phyloP scores from a whole-genome alignment of 352 stramenopile species.

The Elongisporangium undulatum region DNA sequence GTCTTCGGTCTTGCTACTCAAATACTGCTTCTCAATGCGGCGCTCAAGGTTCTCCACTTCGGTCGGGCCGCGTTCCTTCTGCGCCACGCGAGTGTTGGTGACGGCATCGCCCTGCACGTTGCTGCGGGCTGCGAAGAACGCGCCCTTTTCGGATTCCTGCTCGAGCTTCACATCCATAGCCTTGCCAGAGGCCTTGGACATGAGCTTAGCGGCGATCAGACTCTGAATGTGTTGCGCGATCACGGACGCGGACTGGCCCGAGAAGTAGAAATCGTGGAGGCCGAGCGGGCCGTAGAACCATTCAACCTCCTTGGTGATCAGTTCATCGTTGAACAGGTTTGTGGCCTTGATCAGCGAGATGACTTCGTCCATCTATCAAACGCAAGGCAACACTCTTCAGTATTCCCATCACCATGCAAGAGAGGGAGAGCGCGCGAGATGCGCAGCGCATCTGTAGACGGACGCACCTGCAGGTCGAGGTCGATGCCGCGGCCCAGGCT shows the following conservation, averaged over 20 bases:
- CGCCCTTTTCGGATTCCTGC: constrained; percentile 59
- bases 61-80: constrained; percentile 46
- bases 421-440: neutral
- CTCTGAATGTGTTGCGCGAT: constrained; percentile 82
- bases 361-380: constrained; percentile 59
- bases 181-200: constrained; percentile 71
- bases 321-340: constrained; percentile 54
- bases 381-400: neutral
- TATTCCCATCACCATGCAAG: neutral
- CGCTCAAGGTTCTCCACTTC: constrained; percentile 74
- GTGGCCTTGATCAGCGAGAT: constrained; percentile 45
- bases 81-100: constrained; percentile 42
- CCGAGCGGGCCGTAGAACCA: constrained; percentile 82
- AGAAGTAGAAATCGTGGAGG: constrained; percentile 85
- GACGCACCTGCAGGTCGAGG: constrained; percentile 28
- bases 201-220: constrained; percentile 76
- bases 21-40: constrained; percentile 75
- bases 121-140: constrained; percentile 80
- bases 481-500: constrained; percentile 56
- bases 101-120: constrained; percentile 70
- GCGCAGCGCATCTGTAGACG: neutral
- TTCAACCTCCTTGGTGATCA: constrained; percentile 64
- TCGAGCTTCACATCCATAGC: constrained; percentile 79
- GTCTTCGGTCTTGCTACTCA: constrained; percentile 57
- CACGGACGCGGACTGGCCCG: constrained; percentile 45